A percentile compares a stretch with the other conserved stretches of the same genome.
These are phyloP conservation scores for Pleurozium schreberi DNA, from an alignment of 225 moss, liverwort and hornwort genomes.

Conservation along the genomic window DNA sequence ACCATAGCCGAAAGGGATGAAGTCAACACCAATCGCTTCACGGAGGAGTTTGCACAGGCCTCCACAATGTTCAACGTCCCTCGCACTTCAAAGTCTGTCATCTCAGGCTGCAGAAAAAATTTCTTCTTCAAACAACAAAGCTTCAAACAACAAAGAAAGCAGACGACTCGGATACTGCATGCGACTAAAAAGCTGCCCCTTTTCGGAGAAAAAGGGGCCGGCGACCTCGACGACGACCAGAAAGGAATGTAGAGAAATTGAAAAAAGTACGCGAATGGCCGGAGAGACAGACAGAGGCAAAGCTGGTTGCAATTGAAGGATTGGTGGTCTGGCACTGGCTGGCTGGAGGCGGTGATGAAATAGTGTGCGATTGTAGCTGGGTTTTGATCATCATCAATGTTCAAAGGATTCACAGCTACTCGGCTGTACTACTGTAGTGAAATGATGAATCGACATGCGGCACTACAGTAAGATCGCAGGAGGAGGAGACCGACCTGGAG, in stretches of 20 bases:
- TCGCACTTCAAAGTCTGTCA: conserved; percentile 64
- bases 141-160: not conserved
- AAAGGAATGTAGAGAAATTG: not conserved
- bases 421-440: not conserved
- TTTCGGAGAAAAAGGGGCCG: not conserved
- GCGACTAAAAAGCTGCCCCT: not conserved
- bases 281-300: not conserved
- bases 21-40: conserved; percentile 65
- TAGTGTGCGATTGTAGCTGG: not conserved
- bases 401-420: not conserved
- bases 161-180: not conserved
- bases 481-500: not conserved
- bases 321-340: not conserved
- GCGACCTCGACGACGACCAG: not conserved
- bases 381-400: not conserved
- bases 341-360: not conserved
- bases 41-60: conserved; percentile 63
- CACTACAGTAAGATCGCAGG: not conserved
- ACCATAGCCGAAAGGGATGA: conserved; percentile 78
- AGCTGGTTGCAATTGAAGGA: not conserved
- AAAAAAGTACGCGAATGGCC: no score
- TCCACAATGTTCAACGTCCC: conserved; percentile 75
- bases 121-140: not conserved
- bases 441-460: not conserved
- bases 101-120: conserved; percentile 40